Percentiles rank a stretch among this genome's conserved stretches.
Conservation (phyloP, 306 rosid species). For the Benincasa hispida region DNA sequence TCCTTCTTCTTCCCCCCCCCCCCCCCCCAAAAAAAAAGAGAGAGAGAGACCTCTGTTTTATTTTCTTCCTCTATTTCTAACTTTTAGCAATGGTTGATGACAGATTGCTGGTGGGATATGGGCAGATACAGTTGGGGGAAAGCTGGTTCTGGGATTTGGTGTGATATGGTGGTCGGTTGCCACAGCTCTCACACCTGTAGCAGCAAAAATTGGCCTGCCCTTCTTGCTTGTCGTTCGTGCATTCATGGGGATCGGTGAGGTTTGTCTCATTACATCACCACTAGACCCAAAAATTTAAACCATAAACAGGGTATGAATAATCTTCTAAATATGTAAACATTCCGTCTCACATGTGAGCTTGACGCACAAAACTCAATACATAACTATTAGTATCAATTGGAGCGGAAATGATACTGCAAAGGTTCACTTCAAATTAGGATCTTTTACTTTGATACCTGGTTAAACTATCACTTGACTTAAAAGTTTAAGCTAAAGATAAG, state of each 20-base stretch:
- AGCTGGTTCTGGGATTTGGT: conserved; percentile 78
- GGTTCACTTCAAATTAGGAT: background rate
- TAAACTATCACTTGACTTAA: background rate
- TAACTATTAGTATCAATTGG: background rate
- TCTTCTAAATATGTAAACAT: background rate
- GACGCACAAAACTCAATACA: background rate
- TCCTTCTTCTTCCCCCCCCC: background rate
- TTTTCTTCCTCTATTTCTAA: conserved; percentile 5
- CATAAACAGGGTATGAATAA: background rate
- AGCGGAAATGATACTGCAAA: background rate
- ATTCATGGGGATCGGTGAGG: conserved; percentile 99
- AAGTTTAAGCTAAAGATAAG: background rate
- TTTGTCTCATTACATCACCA: conserved; percentile 16
- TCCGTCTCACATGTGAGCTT: too few species aligned
- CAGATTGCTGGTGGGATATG: conserved; percentile 99
- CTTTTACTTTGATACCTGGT: background rate
- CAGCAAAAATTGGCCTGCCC: conserved; percentile 90
- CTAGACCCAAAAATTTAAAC: background rate
- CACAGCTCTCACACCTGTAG: conserved; percentile 72
- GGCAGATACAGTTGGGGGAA: conserved; percentile 97
- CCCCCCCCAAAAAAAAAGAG: too few species aligned
- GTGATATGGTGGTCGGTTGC: conserved; percentile 98
- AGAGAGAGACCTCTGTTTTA: background rate
- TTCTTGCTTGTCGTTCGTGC: conserved; percentile 80
- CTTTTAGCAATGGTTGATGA: conserved; percentile 14